These are phyloP conservation scores for Epichloe sibirici DNA, from an alignment of 2,329 filamentous ascomycete species.

Conservation along the genomic window DNA sequence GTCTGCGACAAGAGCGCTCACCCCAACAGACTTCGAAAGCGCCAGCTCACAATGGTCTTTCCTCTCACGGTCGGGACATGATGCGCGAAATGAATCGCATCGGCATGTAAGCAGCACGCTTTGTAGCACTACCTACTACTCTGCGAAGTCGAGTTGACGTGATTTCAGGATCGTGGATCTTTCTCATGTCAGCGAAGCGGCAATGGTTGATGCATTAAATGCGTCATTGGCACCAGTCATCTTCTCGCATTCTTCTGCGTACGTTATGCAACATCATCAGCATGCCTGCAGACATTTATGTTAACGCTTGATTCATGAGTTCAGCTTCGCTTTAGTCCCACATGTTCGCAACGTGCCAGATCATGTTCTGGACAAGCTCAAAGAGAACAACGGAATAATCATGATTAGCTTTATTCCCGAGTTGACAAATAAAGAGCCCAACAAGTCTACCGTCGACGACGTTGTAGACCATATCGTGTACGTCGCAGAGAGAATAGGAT, in stretches of 20 bases:
- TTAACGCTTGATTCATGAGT: background rate
- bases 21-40: slow-evolving; percentile 43
- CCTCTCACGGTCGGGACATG: slow-evolving; percentile 52
- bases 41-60: slow-evolving; percentile 43
- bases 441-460: slow-evolving; percentile 56
- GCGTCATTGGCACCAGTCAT: slow-evolving; percentile 56
- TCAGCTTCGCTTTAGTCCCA: slow-evolving; percentile 56
- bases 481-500: slow-evolving; percentile 67
- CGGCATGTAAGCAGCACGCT: slow-evolving; percentile 1
- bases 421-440: slow-evolving; percentile 48
- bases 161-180: slow-evolving; percentile 56
- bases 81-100: slow-evolving; percentile 79
- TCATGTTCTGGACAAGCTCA: slow-evolving; percentile 62
- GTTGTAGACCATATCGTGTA: slow-evolving; percentile 67
- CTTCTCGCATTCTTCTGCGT: slow-evolving; percentile 49
- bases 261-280: background rate
- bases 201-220: slow-evolving; percentile 4
- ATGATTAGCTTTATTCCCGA: slow-evolving; percentile 78
- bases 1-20: slow-evolving; percentile 29
- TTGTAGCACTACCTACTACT: background rate
- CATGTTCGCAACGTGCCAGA: slow-evolving; percentile 81
- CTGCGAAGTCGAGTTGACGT: background rate
- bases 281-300: background rate
- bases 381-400: slow-evolving; percentile 55
- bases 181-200: slow-evolving; percentile 33